These are phyloP conservation scores for Drosera capensis DNA, from an alignment of 148 eudicot genomes.

Conservation along the genomic window DNA sequence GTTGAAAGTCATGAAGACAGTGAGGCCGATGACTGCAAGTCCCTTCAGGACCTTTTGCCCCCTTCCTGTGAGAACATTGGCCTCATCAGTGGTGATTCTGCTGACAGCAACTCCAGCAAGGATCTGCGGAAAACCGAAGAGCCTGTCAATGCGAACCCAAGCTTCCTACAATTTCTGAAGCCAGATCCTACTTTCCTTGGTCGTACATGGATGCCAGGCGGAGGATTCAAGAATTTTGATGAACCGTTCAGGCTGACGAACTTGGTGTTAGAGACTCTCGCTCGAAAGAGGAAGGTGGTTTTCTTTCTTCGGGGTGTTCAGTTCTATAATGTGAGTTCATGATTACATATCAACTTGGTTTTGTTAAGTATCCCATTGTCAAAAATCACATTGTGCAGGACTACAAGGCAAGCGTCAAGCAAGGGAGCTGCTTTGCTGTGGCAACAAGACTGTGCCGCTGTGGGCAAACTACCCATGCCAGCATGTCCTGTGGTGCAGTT, in stretches of 20 bases:
- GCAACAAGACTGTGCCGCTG: conserved; percentile 13
- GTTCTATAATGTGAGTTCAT: conserved; percentile 16
- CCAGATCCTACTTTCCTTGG: conserved; percentile 20
- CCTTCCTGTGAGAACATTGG: neutral
- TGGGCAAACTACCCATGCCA: conserved; percentile 29
- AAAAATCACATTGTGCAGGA: conserved; percentile 6
- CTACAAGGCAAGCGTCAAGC: conserved; percentile 14
- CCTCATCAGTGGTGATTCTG: conserved; percentile 4
- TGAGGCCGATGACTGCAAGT: neutral
- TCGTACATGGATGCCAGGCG: conserved; percentile 21
- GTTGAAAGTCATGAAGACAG: neutral
- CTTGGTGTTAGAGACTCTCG: conserved; percentile 20
- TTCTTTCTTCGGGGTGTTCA: conserved; percentile 15
- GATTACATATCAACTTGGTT: neutral
- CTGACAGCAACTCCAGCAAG: conserved; percentile 5
- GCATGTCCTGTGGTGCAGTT: conserved; percentile 23
- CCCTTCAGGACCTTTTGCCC: conserved; percentile 1
- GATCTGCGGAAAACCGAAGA: conserved; percentile 2
- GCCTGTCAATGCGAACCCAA: conserved; percentile 4
- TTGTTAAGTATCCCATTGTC: neutral
- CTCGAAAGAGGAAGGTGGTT: conserved; percentile 19
- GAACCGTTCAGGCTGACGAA: conserved; percentile 11
- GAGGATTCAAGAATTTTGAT: conserved; percentile 17
- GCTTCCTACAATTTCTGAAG: conserved; percentile 18
- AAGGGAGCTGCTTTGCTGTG: conserved; percentile 21